Evolutionary conservation across 1,139 yeast genomes (phyloP), one percentile per base, ranked within the genome.

Genomic region (Kodamaea arcana): DNA sequence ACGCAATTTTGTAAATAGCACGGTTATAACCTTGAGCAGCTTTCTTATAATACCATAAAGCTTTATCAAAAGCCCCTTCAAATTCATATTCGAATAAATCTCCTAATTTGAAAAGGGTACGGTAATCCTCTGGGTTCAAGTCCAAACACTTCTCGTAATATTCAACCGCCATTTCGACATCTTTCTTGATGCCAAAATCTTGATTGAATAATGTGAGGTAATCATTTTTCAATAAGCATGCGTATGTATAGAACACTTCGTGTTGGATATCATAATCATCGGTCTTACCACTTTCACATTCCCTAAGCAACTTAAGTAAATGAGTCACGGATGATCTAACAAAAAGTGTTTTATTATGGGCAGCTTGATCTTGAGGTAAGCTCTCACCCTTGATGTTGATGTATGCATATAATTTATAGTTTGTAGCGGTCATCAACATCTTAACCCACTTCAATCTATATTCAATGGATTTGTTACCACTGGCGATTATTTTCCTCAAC

Each of bases 361-460:
- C 48, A 9, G 54, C 56, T 35, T 60, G 61, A 23, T 61, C 69
- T 3, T 58, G 52, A 3, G 49, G 39, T n/a, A 65, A 52, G 12
- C 56, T 55, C 38, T 68, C 72, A 15, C 76, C 76, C 50, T 65
- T 67, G 37, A 70, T 67, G 46, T 66, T 69, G 37, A 70, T 62
- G 42, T 61, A 68, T 7, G 66, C 55, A 43, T 65, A 69, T 22
- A 70, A 54, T 44, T 62, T 60, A 46, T 51, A 60, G 45, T 67
- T 69, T 24, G 69, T 61, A 10, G 75, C 72, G 21, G 50, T 48
- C 26, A 70, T 59, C 45, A 70, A 56, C 72, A 65, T 65, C 42
- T 66, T 65, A 24, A 65, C 60, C 76, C 76, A 70, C 45, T 60
- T 57, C 33, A 69, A 53, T 34, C 75, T 52, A 47, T 56, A 69